Base-by-base conservation (phyloP, 2,329 filamentous ascomycete genomes). In the Graphiopsis chlorocephala region DNA sequence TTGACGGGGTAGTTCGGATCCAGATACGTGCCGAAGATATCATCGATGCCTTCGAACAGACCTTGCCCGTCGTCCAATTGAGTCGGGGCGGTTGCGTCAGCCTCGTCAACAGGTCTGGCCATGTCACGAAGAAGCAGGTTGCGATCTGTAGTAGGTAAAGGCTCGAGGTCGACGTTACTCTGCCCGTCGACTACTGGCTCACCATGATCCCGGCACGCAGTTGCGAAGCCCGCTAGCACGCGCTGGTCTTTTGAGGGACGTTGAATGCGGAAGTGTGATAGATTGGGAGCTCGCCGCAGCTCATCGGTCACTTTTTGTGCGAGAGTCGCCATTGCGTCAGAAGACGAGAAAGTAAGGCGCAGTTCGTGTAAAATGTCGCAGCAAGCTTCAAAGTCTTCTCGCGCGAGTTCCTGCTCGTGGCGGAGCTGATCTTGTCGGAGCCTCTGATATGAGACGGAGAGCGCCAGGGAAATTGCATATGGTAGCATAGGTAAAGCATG, bases 381-480 rank as follows among this genome's bases (percentile, higher is more conserved):
- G 67, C 80, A 81, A 58, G 75, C 75, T 52, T 79, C 77, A 35
- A 83, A 73, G 53, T 82, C 80, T 56, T 78, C 73, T 11, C 79
- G 80, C 1, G 80, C 81, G 26, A 80, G 77, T 65, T 79, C 79
- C 71, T 80, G 78, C 68, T 81, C 79, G 26, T 80, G 78, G 31
- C 77, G 80, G 11, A 84, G 74, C 59, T 79, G 82, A 64, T 82
- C 81, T 58, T 82, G 81, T 26, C 85, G 83, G 52, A 85, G 80
- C 64, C 85, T 82, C 17, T 84, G 82, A 69, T 87, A 86, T 2
- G 84, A 82, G 1, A 86, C 84, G 2, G 82, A 82, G 66, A 86
- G 78, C 3, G 84, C 83, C 6, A 87, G 76, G 0, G 83, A 81
- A 20, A 86, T 78, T 4, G 84, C 82, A 68, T 86, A 87, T 3